Evolutionary conservation across 352 stramenopile species (phyloP), one percentile per base, ranked within the genome.

Genomic region (Phytopythium litorale): DNA sequence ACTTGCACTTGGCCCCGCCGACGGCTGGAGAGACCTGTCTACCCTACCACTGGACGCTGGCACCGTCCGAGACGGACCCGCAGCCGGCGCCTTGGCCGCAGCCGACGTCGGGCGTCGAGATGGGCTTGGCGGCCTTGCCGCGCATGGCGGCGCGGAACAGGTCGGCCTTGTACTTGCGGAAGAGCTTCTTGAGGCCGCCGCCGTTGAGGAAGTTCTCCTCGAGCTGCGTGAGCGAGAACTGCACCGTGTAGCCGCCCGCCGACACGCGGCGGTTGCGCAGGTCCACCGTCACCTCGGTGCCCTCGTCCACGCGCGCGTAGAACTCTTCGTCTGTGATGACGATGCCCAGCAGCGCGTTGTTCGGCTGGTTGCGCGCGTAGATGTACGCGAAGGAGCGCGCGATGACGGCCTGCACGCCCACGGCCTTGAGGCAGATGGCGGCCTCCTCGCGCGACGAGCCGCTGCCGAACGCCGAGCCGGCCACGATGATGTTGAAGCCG

Each of bases 361-460:
- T 93, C 42, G 81, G 81, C 67, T 93, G 84, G 73, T 93, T 93
- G 38, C 84, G 79, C 11, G 84, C 81, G 70, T 93, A 93, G 54
- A 93, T 93, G 68, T 93, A 93, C 28, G 84, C 84, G 65, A 93
- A 93, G 56, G 84, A 93, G 67, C 91, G 91, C 64, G 84, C 84
- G 52, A 93, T 93, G 48, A 93, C 84, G 8, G 84, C 84, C 66
- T 91, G 78, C 23, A 93, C 77, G 42, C 84, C 84, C 3, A 90
- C 71, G 13, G 84, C 84, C 75, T 93, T 93, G 43, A 93, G 78
- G 50, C 81, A 93, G 49, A 90, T 89, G 18, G 84, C 84, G 0
- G 84, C 84, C 61, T 93, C 84, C 61, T 93, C 84, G 43, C 84
- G 84, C 28, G 84, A 93, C 52, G 84, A 93, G 33, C 84, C 84